Conservation (phyloP, 805 yeast species). For the Metschnikowia drakensbergensis region DNA sequence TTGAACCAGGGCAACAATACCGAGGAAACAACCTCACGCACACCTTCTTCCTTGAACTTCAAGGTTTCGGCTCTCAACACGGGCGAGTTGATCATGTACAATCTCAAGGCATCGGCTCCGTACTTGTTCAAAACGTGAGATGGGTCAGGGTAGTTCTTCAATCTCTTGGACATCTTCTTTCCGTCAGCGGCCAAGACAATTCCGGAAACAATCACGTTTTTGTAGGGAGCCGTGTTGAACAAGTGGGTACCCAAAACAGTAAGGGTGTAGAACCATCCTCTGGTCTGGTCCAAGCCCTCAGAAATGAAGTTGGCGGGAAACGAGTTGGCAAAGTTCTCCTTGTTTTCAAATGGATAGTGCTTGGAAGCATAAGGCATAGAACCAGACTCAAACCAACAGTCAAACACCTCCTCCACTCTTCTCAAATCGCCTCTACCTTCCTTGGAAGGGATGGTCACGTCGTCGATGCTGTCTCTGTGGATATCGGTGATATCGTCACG, state of each 20-base stretch:
- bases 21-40: conserved; percentile 93
- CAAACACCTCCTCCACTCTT: conserved; percentile 96
- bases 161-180: conserved; percentile 97
- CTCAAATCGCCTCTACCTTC: conserved; percentile 81
- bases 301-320: conserved; percentile 98
- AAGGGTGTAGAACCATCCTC: conserved; percentile 99
- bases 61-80: conserved; percentile 94
- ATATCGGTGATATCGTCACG: conserved; percentile 76
- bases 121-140: conserved; percentile 71
- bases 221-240: conserved; percentile 87
- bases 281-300: conserved; percentile 98
- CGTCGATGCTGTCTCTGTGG: conserved; percentile 91
- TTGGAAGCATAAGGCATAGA: conserved; percentile 97
- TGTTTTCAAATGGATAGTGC: conserved; percentile 92
- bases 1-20: conserved; percentile 99
- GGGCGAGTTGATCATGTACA: conserved; percentile 95
- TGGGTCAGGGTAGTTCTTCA: conserved; percentile 98
- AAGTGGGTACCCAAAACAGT: conserved; percentile 93
- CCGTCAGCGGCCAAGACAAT: conserved; percentile 97
- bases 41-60: conserved; percentile 98
- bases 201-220: conserved; percentile 94
- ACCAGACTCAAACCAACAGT: conserved; percentile 99
- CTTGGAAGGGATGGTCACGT: conserved; percentile 88
- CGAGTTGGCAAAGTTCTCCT: conserved; percentile 61
- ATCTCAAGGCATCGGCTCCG: conserved; percentile 97